These are phyloP conservation scores for Pseudogymnoascus sp. DNA, from an alignment of 2,329 filamentous ascomycete species.

Conservation along the genomic window DNA sequence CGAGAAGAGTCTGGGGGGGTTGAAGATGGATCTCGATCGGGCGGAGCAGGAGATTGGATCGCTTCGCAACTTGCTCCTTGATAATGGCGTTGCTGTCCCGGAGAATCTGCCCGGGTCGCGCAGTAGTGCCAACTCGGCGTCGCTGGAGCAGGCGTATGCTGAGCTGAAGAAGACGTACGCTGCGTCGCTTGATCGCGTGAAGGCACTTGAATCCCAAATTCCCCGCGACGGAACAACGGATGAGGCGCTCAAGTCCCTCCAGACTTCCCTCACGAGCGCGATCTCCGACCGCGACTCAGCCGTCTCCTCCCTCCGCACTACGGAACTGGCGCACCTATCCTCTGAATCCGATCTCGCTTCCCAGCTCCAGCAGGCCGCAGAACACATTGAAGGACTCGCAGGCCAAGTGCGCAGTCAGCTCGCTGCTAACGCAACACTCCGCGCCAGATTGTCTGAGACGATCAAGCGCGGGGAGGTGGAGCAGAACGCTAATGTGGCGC, in stretches of 20 bases:
- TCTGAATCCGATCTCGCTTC: slow-evolving; percentile 58
- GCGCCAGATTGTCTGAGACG: slow-evolving; percentile 67
- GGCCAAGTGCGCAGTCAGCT: slow-evolving; percentile 73
- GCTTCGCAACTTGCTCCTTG: slow-evolving; percentile 67
- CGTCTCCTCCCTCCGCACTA: slow-evolving; percentile 47
- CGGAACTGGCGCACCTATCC: slow-evolving; percentile 48
- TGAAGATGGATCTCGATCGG: slow-evolving; percentile 95
- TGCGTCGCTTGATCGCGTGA: slow-evolving; percentile 58
- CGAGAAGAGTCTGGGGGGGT: slow-evolving; percentile 76
- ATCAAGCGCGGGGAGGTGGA: slow-evolving; percentile 77
- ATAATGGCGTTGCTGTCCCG: slow-evolving; percentile 73
- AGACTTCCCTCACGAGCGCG: slow-evolving; percentile 59
- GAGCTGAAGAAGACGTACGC: slow-evolving; percentile 66
- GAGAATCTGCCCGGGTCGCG: slow-evolving; percentile 31
- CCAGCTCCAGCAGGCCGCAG: slow-evolving; percentile 65
- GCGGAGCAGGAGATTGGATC: slow-evolving; percentile 86
- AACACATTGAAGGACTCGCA: slow-evolving; percentile 71
- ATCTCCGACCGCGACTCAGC: slow-evolving; percentile 67
- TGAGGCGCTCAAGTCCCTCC: slow-evolving; percentile 55
- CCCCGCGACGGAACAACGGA: slow-evolving; percentile 50
- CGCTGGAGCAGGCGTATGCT: slow-evolving; percentile 64
- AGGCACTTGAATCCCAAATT: slow-evolving; percentile 48
- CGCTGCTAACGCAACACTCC: slow-evolving; percentile 65
- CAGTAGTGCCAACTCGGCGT: slow-evolving; percentile 47
- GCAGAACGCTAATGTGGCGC: slow-evolving; percentile 68